Evolutionary conservation across 495 filamentous ascomycete species (phyloP), one percentile per base, ranked within the genome.

Genomic region (Baudoinia panamericana): DNA sequence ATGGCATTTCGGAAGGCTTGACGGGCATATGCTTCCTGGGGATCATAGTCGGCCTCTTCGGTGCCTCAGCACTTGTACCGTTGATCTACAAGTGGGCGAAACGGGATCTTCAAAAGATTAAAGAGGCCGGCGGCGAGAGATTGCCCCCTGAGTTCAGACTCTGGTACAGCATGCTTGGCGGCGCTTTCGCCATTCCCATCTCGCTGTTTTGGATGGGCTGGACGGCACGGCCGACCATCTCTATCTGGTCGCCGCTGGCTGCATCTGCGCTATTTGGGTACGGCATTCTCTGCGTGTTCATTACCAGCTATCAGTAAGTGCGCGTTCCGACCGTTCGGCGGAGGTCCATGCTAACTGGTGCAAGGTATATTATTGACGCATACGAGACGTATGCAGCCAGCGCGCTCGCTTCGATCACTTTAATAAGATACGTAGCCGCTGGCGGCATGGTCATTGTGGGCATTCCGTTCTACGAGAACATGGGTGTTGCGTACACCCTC

Each of bases 181-280:
- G 36, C 36, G 63, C 68, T 0, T 32, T 41, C 27, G 54, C 67
- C 1, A 63, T 78, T n/a, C 71, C 74, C 0, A 61, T 72, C 23
- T 56, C 56, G 17, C 47, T 78, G 16, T 77, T 76, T 52, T 78
- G 73, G 72, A 69, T 78, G 60, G 75, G 65, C 1, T 50, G 36
- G 33, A 49, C 40, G 6, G 27, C 27, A 3, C 15, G 36, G 6
- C 42, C 58, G 0, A 53, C 44, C 8, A 69, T 80, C 22, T 71
- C 68, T 0, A 62, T 67, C 40, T 75, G 71, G 69, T 70, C 66
- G 21, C 66, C 66, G 2, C 61, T 75, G 12, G 37, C 59, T 0
- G 67, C 69, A 5, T 62, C 59, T 5, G 59, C 62, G 0, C 43
- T 72, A 5, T 71, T 76, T 46, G 73, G 71, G 6, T 70, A 65